Percentiles rank a stretch among this genome's conserved stretches.
phyloP scores from a whole-genome alignment of 257 asterid species.

The Solanum virginianum region DNA sequence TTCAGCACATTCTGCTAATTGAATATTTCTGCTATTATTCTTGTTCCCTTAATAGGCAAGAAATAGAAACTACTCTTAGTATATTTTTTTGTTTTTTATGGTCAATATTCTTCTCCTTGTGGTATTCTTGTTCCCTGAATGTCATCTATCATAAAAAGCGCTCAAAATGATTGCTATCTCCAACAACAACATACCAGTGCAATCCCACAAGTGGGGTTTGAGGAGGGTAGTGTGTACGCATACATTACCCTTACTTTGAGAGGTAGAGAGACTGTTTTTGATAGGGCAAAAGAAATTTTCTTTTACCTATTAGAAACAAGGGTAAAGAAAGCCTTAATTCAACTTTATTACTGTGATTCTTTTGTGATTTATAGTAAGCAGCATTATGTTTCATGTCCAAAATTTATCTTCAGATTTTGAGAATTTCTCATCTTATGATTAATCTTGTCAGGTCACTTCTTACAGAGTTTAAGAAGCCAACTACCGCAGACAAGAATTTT shows the following conservation, averaged over 20 bases:
- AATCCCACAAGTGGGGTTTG: too few relatives aligned
- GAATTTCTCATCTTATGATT: slow-evolving; percentile 6
- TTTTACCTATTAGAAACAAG: background rate
- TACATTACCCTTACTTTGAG: too few relatives aligned
- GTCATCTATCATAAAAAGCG: background rate
- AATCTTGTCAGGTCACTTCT: slow-evolving; percentile 70
- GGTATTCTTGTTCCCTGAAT: background rate
- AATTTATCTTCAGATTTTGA: background rate
- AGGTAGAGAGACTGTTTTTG: too few relatives aligned
- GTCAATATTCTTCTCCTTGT: background rate
- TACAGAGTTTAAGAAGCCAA: slow-evolving; percentile 92
- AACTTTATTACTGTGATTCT: background rate
- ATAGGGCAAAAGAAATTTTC: background rate
- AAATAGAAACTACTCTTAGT: background rate
- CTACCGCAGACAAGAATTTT: slow-evolving; percentile 98
- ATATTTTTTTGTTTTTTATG: background rate
- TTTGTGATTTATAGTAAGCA: background rate
- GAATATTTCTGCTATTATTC: background rate
- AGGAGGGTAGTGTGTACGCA: too few relatives aligned
- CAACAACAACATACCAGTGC: background rate
- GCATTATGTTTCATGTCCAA: background rate
- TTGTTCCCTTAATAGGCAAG: background rate
- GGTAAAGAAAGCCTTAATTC: background rate
- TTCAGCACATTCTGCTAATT: background rate
- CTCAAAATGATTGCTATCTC: background rate